These are phyloP conservation scores for Plasmodium gaboni DNA, from an alignment of 169 alveolate species.

Conservation along the genomic window DNA sequence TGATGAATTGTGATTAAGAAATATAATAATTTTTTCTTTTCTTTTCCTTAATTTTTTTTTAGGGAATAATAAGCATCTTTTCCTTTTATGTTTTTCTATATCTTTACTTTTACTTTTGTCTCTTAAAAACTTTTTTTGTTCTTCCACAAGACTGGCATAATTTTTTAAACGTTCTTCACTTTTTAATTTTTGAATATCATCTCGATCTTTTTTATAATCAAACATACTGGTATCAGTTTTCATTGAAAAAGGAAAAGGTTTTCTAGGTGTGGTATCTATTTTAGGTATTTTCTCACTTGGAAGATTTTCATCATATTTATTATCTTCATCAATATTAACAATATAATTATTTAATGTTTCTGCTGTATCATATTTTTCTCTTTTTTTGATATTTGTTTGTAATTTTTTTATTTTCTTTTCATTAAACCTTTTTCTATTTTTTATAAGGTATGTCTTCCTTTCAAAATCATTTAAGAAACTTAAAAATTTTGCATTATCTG, in stretches of 20 bases:
- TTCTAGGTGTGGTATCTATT: conserved; percentile 4
- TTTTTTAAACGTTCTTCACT: conserved; percentile 22
- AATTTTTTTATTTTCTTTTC: conserved; percentile 8
- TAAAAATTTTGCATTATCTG: conserved; percentile 66
- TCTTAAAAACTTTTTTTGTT: conserved; percentile 25
- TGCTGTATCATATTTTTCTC: conserved; percentile 21
- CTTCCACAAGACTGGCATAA: conserved; percentile 25
- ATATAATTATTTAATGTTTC: conserved; percentile 44
- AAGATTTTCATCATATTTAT: conserved; percentile 24
- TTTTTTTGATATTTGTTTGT: conserved; percentile 36
- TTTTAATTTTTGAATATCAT: conserved; percentile 1
- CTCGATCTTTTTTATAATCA: conserved; percentile 14
- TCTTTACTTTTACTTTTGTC: conserved; percentile 23
- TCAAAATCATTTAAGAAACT: conserved; percentile 49
- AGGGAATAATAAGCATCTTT: conserved; percentile 35
- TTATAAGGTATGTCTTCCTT: conserved; percentile 18
- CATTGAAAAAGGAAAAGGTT: neutral
- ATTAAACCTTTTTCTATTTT: conserved; percentile 43
- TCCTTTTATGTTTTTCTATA: neutral
- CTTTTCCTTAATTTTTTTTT: conserved; percentile 44
- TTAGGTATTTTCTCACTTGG: conserved; percentile 39
- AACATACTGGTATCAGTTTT: conserved; percentile 3
- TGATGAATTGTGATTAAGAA: conserved; percentile 57
- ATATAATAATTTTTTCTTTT: conserved; percentile 76
- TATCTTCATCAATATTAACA: conserved; percentile 38